A percentile compares a stretch with the other conserved stretches of the same genome.
phyloP scores from a whole-genome alignment of 1,139 yeast species.

The Blastobotrys raffinosifermentans region DNA sequence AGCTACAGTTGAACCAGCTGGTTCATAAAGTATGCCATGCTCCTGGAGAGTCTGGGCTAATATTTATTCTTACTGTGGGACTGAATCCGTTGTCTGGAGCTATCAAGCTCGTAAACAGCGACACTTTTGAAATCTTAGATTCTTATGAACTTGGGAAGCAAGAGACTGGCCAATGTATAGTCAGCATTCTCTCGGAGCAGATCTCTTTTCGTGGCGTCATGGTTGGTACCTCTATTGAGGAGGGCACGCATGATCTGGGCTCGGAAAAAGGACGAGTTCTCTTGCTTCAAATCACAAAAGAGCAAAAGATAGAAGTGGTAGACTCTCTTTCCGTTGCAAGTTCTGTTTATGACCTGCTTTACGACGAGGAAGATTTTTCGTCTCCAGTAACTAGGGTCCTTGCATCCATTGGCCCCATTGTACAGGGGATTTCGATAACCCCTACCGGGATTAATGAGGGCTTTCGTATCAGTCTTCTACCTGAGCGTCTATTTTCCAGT shows the following conservation, averaged over 20 bases:
- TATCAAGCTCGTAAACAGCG: not conserved
- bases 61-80: not conserved
- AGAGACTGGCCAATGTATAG: slow-evolving; percentile 7
- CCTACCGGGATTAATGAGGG: slow-evolving; percentile 5
- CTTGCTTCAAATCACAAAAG: slow-evolving; percentile 5
- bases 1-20: not conserved
- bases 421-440: slow-evolving; percentile 4
- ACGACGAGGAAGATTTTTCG: slow-evolving; percentile 7
- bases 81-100: not conserved
- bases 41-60: not conserved
- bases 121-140: slow-evolving; percentile 2
- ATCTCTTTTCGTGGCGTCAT: slow-evolving; percentile 10
- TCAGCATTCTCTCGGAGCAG: slow-evolving; percentile 1
- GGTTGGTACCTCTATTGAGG: slow-evolving; percentile 11
- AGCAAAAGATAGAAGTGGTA: slow-evolving; percentile 1
- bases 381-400: slow-evolving; percentile 9
- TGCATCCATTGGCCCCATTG: slow-evolving; percentile 8
- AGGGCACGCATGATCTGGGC: slow-evolving; percentile 2
- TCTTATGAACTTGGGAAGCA: slow-evolving; percentile 3
- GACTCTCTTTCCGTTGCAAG: slow-evolving; percentile 1
- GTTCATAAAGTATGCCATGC: not conserved
- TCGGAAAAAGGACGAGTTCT: slow-evolving; percentile 5
- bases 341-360: slow-evolving; percentile 5
- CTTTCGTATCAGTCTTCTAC: not conserved
- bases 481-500: not conserved